phyloP scores from a whole-genome alignment of 2,329 filamentous ascomycete species.

The Colletotrichum sp. region DNA sequence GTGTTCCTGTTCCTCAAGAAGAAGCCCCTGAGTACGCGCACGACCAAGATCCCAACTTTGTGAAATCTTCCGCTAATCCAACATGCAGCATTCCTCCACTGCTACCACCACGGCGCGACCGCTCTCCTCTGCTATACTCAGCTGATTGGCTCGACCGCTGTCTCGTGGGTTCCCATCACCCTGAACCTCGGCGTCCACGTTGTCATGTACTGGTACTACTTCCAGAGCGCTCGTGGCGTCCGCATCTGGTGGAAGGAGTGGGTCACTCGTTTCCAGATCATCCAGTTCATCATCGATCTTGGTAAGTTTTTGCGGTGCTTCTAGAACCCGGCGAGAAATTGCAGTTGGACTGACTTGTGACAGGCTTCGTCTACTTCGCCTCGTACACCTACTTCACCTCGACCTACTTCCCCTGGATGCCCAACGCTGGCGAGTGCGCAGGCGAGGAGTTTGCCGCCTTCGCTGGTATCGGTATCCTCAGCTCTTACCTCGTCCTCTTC shows the following conservation, averaged over 20 bases:
- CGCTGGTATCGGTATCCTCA: conserved; percentile 88
- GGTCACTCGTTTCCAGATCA: conserved; percentile 96
- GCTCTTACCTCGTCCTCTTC: conserved; percentile 96
- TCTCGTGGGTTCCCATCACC: conserved; percentile 93
- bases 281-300: conserved; percentile 96
- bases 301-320: conserved; percentile 59
- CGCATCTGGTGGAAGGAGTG: conserved; percentile 99
- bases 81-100: conserved; percentile 86
- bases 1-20: conserved; percentile 99
- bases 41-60: neutral
- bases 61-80: conserved; percentile 31
- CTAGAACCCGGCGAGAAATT: neutral
- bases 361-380: conserved; percentile 97
- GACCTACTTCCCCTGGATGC: conserved; percentile 85
- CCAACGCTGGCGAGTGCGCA: conserved; percentile 84
- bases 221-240: conserved; percentile 95
- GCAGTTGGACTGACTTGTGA: conserved; percentile 23
- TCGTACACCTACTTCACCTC: conserved; percentile 99
- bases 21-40: conserved; percentile 82
- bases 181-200: conserved; percentile 95
- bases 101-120: conserved; percentile 97
- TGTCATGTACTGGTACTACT: conserved; percentile 99
- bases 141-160: conserved; percentile 87
- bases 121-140: conserved; percentile 98
- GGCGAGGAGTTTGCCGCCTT: conserved; percentile 97